Evolutionary conservation across 2,329 filamentous ascomycete genomes (phyloP).

Genomic region (Talaromyces sp.): DNA sequence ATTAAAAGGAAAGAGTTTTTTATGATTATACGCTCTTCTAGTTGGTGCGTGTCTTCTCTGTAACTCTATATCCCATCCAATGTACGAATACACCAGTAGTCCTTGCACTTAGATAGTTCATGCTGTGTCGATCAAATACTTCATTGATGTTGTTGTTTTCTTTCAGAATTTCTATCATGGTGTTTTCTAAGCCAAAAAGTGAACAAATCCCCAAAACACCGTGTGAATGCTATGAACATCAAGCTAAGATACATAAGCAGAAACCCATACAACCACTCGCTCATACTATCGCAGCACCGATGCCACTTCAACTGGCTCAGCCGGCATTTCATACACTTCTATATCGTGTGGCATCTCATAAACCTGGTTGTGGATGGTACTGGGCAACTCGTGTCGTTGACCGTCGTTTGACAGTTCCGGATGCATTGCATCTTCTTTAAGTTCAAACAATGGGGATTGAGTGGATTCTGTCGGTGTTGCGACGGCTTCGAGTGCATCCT

Average conservation of each 20-base stretch:
- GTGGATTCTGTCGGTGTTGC: neutral
- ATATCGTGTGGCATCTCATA: neutral
- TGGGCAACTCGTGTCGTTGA: neutral
- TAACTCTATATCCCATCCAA: too few relatives aligned
- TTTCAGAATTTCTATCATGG: neutral
- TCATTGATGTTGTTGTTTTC: neutral
- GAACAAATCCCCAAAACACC: neutral
- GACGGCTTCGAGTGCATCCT: neutral
- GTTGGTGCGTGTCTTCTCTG: too few relatives aligned
- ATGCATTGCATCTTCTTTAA: neutral
- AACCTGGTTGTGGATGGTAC: neutral
- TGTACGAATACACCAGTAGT: too few relatives aligned
- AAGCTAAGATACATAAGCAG: neutral
- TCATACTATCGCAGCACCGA: neutral
- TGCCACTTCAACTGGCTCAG: neutral
- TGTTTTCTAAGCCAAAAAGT: neutral
- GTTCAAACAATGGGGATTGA: neutral
- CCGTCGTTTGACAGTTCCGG: neutral
- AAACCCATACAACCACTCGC: neutral
- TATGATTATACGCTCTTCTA: too few relatives aligned
- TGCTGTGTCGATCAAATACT: too few relatives aligned
- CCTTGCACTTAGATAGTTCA: too few relatives aligned
- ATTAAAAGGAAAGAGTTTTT: too few relatives aligned
- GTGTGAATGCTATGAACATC: neutral
- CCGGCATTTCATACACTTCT: neutral